Conservation (phyloP, 495 filamentous ascomycete species). For the Penicillium atrosanguineum region DNA sequence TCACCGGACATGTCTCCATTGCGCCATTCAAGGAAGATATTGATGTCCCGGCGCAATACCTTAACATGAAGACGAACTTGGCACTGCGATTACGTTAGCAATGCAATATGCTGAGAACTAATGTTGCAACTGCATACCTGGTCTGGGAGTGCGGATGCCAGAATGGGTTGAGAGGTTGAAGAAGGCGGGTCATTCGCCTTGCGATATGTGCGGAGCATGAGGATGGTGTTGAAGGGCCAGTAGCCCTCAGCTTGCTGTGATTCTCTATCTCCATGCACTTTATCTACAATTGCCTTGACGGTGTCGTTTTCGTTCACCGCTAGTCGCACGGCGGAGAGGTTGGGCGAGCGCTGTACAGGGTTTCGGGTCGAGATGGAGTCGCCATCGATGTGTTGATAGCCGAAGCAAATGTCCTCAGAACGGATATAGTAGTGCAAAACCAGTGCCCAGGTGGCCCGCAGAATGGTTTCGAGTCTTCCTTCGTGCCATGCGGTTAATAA, state of each 20-base stretch:
- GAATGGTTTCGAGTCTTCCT: constrained; percentile 26
- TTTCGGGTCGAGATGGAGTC: constrained; percentile 18
- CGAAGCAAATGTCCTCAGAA: constrained; percentile 55
- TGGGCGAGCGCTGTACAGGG: constrained; percentile 20
- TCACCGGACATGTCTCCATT: constrained; percentile 43
- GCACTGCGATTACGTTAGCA: constrained; percentile 27
- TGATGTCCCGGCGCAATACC: constrained; percentile 37
- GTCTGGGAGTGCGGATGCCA: constrained; percentile 34
- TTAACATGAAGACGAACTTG: constrained; percentile 48
- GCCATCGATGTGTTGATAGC: constrained; percentile 41
- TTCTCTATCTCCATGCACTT: constrained; percentile 16
- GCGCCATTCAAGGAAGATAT: constrained; percentile 47
- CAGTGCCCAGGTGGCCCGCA: constrained; percentile 55
- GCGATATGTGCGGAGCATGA: constrained; percentile 39
- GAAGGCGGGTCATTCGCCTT: constrained; percentile 12
- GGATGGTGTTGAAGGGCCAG: constrained; percentile 38
- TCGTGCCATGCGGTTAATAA: constrained; percentile 37
- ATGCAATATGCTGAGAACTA: neutral
- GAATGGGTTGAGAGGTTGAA: constrained; percentile 24
- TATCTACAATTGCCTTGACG: constrained; percentile 31
- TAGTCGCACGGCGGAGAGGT: constrained; percentile 22
- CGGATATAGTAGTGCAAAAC: constrained; percentile 54
- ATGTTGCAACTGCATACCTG: constrained; percentile 24
- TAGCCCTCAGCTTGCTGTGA: constrained; percentile 16
- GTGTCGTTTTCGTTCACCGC: constrained; percentile 34